Base-by-base conservation (phyloP, 345 rosid species). In the Hibiscus trionum region DNA sequence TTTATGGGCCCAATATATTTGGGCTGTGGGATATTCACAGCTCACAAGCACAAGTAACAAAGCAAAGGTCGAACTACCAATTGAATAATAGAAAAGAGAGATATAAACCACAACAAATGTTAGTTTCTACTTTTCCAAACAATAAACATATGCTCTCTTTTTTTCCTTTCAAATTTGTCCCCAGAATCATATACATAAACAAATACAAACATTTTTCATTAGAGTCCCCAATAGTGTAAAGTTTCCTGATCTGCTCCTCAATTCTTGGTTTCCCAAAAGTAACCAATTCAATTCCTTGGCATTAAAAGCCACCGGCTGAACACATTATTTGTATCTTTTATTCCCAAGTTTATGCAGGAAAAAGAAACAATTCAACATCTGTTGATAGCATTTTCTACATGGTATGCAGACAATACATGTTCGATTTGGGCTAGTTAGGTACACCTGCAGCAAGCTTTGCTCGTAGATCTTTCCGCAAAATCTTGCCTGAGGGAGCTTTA, bases 401-500 rank as follows among this genome's bases (percentile, higher is more conserved):
- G 56, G 7, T 24, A 24, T 46, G 55, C 37, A 35, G 29, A 24
- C 33, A 24, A 71, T 39, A 10, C 61, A 46, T 39, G 21, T 60
- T 19, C 37, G 31, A 11, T 9, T 50, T 52, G 14, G 33, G 16
- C 60, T 75, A 71, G n/a, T 71, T 76, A 31, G 75, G 44, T 21
- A 61, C 53, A 33, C 78, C 87, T 46, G 84, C 73, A 3, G 86
- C 85, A 68, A 94, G 69, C 72, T 62, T 86, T 24, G 82, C 88
- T 77, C 87, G 83, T 7, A 91, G 78, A 53, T 91, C 90, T 63
- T 94, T 91, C 80, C 97, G 80, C 87, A 94, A 71, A 24, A 91
- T 90, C 75, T 94, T 94, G 14, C 98, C 97, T 4, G 97, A 82
- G 27, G 96, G 89, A 53, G 93, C 87, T 77, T 88, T 94, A 0